Evolutionary conservation across 1,139 yeast genomes (phyloP), one percentile per base, ranked within the genome.

Genomic region (Geotrichum cucujoidarum): DNA sequence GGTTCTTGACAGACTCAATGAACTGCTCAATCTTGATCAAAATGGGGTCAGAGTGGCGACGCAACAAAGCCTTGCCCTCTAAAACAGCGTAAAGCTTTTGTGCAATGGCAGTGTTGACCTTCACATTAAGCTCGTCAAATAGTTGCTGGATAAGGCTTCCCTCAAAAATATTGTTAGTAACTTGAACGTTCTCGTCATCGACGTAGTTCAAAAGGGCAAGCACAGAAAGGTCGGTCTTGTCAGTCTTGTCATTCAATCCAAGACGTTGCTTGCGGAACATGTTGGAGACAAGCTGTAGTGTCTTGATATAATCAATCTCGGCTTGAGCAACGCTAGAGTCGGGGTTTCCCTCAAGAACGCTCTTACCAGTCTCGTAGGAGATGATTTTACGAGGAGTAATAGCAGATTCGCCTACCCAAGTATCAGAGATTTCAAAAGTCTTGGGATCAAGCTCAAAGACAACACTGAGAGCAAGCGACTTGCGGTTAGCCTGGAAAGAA

Each of bases 41-140:
- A 2, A 94, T 80, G 31, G 98, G 97, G 56, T 83, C 78, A 5
- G 88, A 76, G 56, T 90, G 95, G 63, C 95, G 86, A 66, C 97
- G 84, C 60, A 92, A 75, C 48, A 92, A 77, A 0, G 97, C 89
- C 47, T 73, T 69, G 55, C 85, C 89, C 1, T 97, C 96, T 45
- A 89, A 70, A 4, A 77, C 79, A 2, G 92, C 81, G 60, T 83
- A 85, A 18, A 84, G 71, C 59, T 78, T 81, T 52, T 89, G 87
- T 0, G 97, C 98, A 53, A 92, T 81, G 0, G 95, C 89, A 40
- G 81, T 73, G 67, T 92, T 90, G 5, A 85, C 95, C 63, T 83
- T 87, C 60, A 83, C 82, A 55, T 83, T 77, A 40, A 92, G 74
- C 66, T 92, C 97, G 47, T 81, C 77, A 40, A 89, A 70, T 44